These are phyloP conservation scores for Ramichloridium luteum DNA, from an alignment of 2,329 filamentous ascomycete species.

Conservation along the genomic window DNA sequence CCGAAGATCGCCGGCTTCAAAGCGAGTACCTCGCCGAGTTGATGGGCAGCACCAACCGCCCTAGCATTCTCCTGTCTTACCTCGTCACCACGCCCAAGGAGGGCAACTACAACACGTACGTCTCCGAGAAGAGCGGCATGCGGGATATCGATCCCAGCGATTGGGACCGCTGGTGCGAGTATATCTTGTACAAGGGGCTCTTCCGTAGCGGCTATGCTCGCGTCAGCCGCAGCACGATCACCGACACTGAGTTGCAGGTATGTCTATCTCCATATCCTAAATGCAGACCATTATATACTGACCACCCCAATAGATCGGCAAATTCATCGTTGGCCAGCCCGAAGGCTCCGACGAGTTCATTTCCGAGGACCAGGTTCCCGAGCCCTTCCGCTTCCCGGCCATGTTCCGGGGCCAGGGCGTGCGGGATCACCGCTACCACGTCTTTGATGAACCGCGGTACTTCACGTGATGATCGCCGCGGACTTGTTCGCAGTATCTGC, in stretches of 20 bases:
- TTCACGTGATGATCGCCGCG: conserved; percentile 20
- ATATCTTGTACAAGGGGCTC: conserved; percentile 87
- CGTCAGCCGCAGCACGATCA: conserved; percentile 80
- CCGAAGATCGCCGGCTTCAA: conserved; percentile 79
- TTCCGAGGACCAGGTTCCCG: conserved; percentile 60
- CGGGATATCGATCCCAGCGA: conserved; percentile 84
- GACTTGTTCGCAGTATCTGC: background rate
- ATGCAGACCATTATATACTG: conserved; percentile 4
- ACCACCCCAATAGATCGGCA: conserved; percentile 50
- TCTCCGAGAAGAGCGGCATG: conserved; percentile 79
- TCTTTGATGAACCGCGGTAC: conserved; percentile 84
- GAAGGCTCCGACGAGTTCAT: conserved; percentile 55
- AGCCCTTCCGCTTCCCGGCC: conserved; percentile 69
- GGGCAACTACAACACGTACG: conserved; percentile 96
- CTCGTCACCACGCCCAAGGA: conserved; percentile 80
- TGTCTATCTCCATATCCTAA: conserved; percentile 14
- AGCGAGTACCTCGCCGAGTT: conserved; percentile 72
- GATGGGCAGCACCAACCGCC: conserved; percentile 72
- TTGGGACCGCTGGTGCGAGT: conserved; percentile 98
- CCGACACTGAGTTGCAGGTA: conserved; percentile 90
- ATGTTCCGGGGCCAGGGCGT: conserved; percentile 79
- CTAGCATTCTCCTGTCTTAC: conserved; percentile 78
- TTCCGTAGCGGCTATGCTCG: conserved; percentile 79
- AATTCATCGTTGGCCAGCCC: conserved; percentile 71
- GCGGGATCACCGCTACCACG: conserved; percentile 82